A percentile compares a stretch with the other conserved stretches of the same genome.
These are phyloP conservation scores for Angomonas ambiguus DNA, from an alignment of 208 protist genomes.

Conservation along the genomic window DNA sequence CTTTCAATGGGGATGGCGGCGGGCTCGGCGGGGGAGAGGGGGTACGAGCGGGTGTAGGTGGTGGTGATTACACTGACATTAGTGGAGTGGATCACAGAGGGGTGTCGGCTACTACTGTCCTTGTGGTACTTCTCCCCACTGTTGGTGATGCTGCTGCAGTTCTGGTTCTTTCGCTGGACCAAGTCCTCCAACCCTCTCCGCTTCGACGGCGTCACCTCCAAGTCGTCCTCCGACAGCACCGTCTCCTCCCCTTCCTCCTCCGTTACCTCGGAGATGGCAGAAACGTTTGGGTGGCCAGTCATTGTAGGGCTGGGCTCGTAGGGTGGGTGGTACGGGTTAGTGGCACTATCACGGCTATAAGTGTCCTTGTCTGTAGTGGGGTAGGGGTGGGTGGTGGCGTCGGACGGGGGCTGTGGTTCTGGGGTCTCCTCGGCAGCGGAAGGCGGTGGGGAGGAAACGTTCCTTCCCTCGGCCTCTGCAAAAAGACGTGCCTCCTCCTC, in stretches of 20 bases:
- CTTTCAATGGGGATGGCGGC: too few species aligned
- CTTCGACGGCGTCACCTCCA: conserved; percentile 47
- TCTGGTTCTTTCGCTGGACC: conserved; percentile 56
- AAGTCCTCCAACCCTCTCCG: conserved; percentile 36
- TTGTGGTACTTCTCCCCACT: conserved; percentile 83
- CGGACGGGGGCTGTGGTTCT: too few species aligned
- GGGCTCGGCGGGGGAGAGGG: conserved; percentile 76
- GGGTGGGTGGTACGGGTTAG: too few species aligned
- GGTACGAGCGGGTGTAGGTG: conserved; percentile 72
- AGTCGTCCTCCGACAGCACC: conserved; percentile 44
- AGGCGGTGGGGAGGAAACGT: too few species aligned
- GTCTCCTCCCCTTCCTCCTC: conserved; percentile 46
- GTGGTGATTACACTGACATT: too few species aligned
- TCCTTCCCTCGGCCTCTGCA: too few species aligned
- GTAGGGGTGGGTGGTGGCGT: too few species aligned
- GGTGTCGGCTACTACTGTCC: conserved; percentile 54
- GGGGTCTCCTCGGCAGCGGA: too few species aligned
- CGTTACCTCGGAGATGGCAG: conserved; percentile 55
- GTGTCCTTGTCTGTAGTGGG: too few species aligned
- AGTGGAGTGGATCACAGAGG: conserved; percentile 80
- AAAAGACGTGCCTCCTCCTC: too few species aligned
- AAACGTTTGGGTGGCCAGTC: conserved; percentile 35
- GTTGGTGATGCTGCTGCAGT: conserved; percentile 87
- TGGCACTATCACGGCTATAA: too few species aligned
- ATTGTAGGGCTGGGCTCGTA: too few species aligned